Evolutionary conservation across 148 eudicot species (phyloP), one percentile per base, ranked within the genome.

Genomic region (Oxyria digyna): DNA sequence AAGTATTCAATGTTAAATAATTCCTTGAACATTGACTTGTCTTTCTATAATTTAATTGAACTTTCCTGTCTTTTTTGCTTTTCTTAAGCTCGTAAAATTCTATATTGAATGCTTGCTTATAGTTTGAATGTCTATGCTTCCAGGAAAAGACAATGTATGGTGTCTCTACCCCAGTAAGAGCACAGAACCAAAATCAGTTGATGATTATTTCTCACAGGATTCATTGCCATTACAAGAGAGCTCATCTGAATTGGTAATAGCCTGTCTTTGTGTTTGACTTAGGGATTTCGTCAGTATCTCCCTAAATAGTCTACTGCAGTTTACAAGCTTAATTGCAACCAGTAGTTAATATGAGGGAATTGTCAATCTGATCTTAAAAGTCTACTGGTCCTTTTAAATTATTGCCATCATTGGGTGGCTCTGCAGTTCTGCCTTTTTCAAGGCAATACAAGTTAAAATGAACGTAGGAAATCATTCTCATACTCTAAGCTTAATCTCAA

Each of bases 111-210:
- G 12, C 29, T 17, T 15, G 29, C 4, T 71, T 40, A 55, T 74
- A 50, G 13, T 14, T 38, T 23, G 24, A 37, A 20, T 52, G 14
- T 71, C 68, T 41, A 49, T 11, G 8, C 67, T 77, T 85, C 43
- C 85, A 92, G 97, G 97, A 67, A 85, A 83, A 68, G 72, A 71
- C 75, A 92, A 83, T 33, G 91, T 89, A 50, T 89, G 85, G 87
- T 92, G 93, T 74, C 85, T 92, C 68, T 92, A 92, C 76, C 97
- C 97, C 41, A 92, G 67, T 73, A 92, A 89, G 84, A 70, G 80
- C 74, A 87, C 87, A 74, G 81, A 68, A 46, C 81, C 84, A 62
- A 80, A 85, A 77, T 85, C 94, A 15, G 84, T 89, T 71, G 75
- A 77, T 52, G 93, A 90, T 72, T 81, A 74, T 70, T 82, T 87